Evolutionary conservation across 352 stramenopile genomes (phyloP), one percentile per base, ranked within the genome.

Genomic region (Pythium guiyangense): DNA sequence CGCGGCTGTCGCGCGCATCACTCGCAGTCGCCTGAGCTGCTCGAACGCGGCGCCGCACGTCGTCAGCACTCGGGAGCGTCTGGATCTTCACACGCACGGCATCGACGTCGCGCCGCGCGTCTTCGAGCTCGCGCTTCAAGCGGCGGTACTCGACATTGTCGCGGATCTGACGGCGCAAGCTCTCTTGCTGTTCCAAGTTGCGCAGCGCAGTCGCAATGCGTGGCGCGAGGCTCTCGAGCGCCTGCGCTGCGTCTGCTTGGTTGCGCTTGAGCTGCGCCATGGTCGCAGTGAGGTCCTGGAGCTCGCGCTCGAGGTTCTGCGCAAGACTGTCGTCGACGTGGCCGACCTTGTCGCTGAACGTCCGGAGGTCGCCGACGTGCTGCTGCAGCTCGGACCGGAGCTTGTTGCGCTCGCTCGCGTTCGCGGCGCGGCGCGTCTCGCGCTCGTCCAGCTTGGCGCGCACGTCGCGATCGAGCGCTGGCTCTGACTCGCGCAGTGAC

Each of bases 111-210:
- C 12, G 48, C 2, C 66, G 65, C 51, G 86, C 64, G 8, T 57
- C 39, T 0, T 82, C 64, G 17, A 88, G 45, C 15, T 93, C 73
- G 20, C 68, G 79, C 49, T 85, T 63, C 25, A 85, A 37, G 0
- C 61, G 56, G 35, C 82, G 81, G 49, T 87, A 88, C 6, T 92
- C 79, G 35, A 95, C 48, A 42, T 95, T 95, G 51, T 92, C 81
- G 35, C 68, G 72, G 35, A 95, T 88, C 11, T 91, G 72, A 12
- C 75, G 80, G 57, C 90, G 91, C 12, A 83, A 40, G 0, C 65
- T 69, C 61, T 91, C 79, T 34, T 83, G 71, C 10, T 88, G 22
- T 20, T 61, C 62, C 0, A 95, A 35, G 42, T 69, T 74, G 4
- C 71, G 40, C 5, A 70, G 63, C 0, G 69, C 72, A 29, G 15